Conservation (phyloP, 176 grass and related monocot genomes). For the Lolium perenne region DNA sequence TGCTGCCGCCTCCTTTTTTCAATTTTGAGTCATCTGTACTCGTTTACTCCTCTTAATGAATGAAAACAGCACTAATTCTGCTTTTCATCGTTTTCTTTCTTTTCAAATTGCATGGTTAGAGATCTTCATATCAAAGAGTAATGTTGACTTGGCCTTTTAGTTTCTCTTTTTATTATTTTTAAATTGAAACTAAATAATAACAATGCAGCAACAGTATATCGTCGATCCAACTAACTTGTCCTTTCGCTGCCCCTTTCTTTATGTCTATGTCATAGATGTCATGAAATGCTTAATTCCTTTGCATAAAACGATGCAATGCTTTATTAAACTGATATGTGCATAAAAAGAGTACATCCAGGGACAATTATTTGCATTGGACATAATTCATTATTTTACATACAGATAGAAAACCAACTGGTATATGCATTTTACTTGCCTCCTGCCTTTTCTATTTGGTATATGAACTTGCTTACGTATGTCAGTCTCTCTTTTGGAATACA, state of each 20-base stretch:
- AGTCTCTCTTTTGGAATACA: neutral
- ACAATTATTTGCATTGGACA: neutral
- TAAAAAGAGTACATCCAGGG: neutral
- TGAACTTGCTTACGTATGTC: neutral
- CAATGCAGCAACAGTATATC: neutral
- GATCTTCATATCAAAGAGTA: neutral
- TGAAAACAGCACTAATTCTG: no score
- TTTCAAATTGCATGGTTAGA: neutral
- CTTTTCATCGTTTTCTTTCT: no score
- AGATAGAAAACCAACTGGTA: neutral
- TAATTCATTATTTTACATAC: neutral
- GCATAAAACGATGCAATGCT: neutral
- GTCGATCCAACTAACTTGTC: neutral
- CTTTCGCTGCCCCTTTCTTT: neutral
- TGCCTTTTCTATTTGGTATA: neutral
- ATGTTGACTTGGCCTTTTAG: neutral
- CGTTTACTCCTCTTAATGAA: no score
- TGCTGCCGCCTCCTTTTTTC: no score
- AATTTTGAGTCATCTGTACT: no score
- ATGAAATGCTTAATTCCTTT: neutral
- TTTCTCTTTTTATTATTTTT: conserved; percentile 2
- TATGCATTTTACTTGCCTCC: neutral
- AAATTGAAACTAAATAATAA: neutral
- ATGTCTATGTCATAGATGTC: neutral
- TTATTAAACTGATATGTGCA: neutral